phyloP scores from a whole-genome alignment of 352 stramenopile genomes.

The Phytophthora sojae region DNA sequence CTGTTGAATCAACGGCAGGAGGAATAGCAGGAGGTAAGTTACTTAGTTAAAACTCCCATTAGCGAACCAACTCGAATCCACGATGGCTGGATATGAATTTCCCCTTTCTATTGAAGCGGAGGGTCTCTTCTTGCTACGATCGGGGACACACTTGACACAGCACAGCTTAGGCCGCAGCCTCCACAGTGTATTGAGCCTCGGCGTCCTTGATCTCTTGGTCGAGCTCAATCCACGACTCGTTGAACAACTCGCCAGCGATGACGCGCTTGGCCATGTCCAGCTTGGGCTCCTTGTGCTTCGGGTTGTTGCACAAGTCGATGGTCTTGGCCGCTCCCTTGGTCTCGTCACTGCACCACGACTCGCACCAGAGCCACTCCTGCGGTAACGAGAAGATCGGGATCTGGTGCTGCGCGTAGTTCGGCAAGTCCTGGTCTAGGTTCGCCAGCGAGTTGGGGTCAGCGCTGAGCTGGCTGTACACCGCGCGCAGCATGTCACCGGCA shows the following conservation, averaged over 20 bases:
- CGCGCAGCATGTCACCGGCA: slow-evolving; percentile 96
- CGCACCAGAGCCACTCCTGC: slow-evolving; percentile 99
- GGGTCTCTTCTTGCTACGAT: slow-evolving; percentile 9
- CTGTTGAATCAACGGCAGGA: slow-evolving; percentile 32
- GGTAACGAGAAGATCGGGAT: slow-evolving; percentile 98
- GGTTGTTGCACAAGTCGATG: slow-evolving; percentile 99
- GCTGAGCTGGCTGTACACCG: slow-evolving; percentile 97
- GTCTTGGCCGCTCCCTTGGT: slow-evolving; percentile 98
- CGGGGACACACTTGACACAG: slow-evolving; percentile 9
- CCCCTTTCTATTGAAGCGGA: slow-evolving; percentile 19
- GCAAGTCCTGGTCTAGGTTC: slow-evolving; percentile 99
- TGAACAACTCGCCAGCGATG: slow-evolving; percentile 97
- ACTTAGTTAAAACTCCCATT: background rate
- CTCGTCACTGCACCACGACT: slow-evolving; percentile 99
- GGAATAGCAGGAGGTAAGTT: slow-evolving; percentile 24
- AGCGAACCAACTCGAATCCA: slow-evolving; percentile 27
- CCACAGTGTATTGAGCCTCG: slow-evolving; percentile 38
- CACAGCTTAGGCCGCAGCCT: slow-evolving; percentile 22
- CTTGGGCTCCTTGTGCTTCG: slow-evolving; percentile 99
- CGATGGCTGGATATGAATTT: slow-evolving; percentile 17
- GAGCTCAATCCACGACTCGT: slow-evolving; percentile 98
- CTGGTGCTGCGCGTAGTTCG: slow-evolving; percentile 97
- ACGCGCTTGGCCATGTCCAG: slow-evolving; percentile 99
- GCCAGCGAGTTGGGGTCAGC: slow-evolving; percentile 98
- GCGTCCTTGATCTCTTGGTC: slow-evolving; percentile 96